Conservation (phyloP, 768 basidiomycete species). For the Russula earlei region DNA sequence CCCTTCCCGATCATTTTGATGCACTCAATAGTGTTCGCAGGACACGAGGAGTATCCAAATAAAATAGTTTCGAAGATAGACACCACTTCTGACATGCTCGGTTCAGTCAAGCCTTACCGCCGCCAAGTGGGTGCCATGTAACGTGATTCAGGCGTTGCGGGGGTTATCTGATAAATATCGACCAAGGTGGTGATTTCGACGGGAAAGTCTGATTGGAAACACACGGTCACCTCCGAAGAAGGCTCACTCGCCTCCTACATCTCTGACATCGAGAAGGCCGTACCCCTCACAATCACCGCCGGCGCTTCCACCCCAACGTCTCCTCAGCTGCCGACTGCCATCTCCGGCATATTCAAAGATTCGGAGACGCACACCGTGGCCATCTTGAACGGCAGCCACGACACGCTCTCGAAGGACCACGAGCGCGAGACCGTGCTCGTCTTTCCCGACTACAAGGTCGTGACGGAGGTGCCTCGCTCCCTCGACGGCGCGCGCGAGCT, state of each 20-base stretch:
- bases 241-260: slow-evolving; percentile 63
- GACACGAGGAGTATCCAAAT: slow-evolving; percentile 63
- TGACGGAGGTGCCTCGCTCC: slow-evolving; percentile 61
- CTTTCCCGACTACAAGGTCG: slow-evolving; percentile 85
- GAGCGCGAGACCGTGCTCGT: slow-evolving; percentile 73
- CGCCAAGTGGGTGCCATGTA: slow-evolving; percentile 48
- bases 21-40: slow-evolving; percentile 27
- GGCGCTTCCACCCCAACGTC: not conserved
- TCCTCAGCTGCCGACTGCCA: slow-evolving; percentile 15
- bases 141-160: not conserved
- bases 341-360: slow-evolving; percentile 50
- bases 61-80: slow-evolving; percentile 59
- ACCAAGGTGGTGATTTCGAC: slow-evolving; percentile 78
- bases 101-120: slow-evolving; percentile 73
- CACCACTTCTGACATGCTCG: slow-evolving; percentile 73
- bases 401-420: slow-evolving; percentile 54
- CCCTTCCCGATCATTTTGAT: slow-evolving; percentile 3
- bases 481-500: slow-evolving; percentile 57
- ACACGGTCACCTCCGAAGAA: slow-evolving; percentile 62
- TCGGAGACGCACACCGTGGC: slow-evolving; percentile 48
- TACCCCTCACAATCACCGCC: not conserved
- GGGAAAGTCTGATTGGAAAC: slow-evolving; percentile 82
- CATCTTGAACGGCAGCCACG: slow-evolving; percentile 79
- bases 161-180: slow-evolving; percentile 9
- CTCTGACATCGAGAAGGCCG: slow-evolving; percentile 20